A percentile compares a stretch with the other conserved stretches of the same genome.
Evolutionary conservation across 345 rosid genomes (phyloP).

Genomic region (Eucalyptus caleyi): DNA sequence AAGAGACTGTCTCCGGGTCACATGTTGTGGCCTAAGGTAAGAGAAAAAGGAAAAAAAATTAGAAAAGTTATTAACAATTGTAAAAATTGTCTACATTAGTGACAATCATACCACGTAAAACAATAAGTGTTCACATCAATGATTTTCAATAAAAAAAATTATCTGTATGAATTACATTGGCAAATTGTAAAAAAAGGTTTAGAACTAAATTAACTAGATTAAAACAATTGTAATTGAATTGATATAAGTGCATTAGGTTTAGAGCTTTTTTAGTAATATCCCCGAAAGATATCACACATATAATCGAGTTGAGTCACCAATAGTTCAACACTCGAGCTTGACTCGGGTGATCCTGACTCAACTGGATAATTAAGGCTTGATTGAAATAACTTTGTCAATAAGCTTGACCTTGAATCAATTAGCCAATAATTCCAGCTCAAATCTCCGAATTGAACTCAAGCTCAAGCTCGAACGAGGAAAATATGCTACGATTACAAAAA

Average conservation of each 20-base stretch:
- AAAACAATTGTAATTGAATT: no score
- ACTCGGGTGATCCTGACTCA: neutral
- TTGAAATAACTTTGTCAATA: neutral
- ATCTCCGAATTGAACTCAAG: neutral
- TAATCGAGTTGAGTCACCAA: neutral
- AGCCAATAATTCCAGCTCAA: neutral
- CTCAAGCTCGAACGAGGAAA: neutral
- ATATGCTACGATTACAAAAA: neutral
- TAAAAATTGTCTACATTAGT: rapidly evolving
- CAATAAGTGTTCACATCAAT: rapidly evolving
- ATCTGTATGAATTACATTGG: no score
- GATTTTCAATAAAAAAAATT: no score
- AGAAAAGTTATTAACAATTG: no score
- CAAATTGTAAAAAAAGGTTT: no score
- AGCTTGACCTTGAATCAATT: neutral
- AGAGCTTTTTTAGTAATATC: neutral
- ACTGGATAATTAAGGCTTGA: neutral
- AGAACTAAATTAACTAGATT: no score
- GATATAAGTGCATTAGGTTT: neutral
- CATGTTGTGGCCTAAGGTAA: neutral
- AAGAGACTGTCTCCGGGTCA: rapidly evolving
- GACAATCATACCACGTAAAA: rapidly evolving
- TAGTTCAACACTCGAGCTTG: neutral
- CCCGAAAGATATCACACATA: neutral
- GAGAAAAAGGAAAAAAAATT: neutral